Conservation (phyloP, 345 rosid genomes). For the Eucalyptus coolabah region DNA sequence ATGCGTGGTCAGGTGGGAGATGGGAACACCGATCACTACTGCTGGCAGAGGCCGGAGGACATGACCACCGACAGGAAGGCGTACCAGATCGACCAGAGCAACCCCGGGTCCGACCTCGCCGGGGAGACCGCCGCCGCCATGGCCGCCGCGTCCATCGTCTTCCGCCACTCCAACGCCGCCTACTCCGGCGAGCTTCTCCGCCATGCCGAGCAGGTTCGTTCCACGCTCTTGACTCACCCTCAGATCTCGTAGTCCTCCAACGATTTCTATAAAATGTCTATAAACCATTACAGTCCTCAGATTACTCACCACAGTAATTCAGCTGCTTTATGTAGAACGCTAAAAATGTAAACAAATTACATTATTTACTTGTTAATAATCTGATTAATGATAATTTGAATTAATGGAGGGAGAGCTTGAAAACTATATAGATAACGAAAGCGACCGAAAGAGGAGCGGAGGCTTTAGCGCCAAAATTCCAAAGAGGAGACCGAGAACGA, state of each 20-base stretch:
- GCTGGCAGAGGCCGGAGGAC: slow-evolving; percentile 99
- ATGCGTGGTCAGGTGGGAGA: slow-evolving; percentile 62
- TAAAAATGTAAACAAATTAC: background rate
- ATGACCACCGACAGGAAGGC: slow-evolving; percentile 97
- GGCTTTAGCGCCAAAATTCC: background rate
- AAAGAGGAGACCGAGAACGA: background rate
- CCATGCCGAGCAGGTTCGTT: slow-evolving; percentile 91
- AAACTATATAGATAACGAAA: background rate
- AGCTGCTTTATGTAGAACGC: background rate
- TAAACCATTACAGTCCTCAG: background rate
- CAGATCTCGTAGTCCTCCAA: background rate
- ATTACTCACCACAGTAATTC: background rate
- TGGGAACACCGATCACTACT: slow-evolving; percentile 93
- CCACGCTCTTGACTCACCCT: background rate
- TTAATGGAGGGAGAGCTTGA: background rate
- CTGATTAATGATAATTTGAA: background rate
- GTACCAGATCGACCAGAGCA: slow-evolving; percentile 75
- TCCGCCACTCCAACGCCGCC: slow-evolving; percentile 59
- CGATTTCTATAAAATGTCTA: background rate
- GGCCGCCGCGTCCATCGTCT: slow-evolving; percentile 97
- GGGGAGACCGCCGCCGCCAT: slow-evolving; percentile 98
- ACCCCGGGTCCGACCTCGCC: slow-evolving; percentile 98
- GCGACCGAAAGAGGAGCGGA: background rate
- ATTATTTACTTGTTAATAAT: background rate
- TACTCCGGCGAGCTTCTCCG: slow-evolving; percentile 65